Percentiles rank a stretch among this genome's conserved stretches.
These are phyloP conservation scores for Penicillium roqueforti DNA, from an alignment of 495 filamentous ascomycete species.

Conservation along the genomic window DNA sequence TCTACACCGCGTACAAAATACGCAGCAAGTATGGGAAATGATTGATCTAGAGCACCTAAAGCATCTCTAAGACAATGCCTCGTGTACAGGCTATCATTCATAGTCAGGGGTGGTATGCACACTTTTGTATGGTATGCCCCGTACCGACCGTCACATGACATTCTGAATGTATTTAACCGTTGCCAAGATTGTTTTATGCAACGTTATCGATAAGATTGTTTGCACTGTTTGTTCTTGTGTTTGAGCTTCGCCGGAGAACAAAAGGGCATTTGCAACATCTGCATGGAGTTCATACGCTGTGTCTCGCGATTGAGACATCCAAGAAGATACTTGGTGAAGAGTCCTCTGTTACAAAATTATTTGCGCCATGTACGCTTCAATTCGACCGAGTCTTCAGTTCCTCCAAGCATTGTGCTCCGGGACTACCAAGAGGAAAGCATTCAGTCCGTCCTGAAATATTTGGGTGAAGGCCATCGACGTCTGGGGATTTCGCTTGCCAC, in stretches of 20 bases:
- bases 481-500: slow-evolving; percentile 89
- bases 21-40: too few species aligned
- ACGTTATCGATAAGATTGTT: slow-evolving; percentile 35
- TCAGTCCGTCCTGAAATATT: slow-evolving; percentile 68
- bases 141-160: too few species aligned
- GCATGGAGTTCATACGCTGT: slow-evolving; percentile 35
- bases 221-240: slow-evolving; percentile 39
- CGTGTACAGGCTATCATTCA: too few species aligned
- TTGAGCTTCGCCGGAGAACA: background rate
- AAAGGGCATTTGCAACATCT: slow-evolving; percentile 1
- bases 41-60: too few species aligned
- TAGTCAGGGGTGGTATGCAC: too few species aligned
- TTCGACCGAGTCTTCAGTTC: slow-evolving; percentile 24
- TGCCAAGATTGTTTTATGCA: too few species aligned
- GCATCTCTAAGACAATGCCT: too few species aligned
- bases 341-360: background rate
- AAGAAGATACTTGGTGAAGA: slow-evolving; percentile 1
- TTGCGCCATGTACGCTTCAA: slow-evolving; percentile 22
- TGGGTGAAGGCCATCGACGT: slow-evolving; percentile 71
- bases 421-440: slow-evolving; percentile 89
- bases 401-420: slow-evolving; percentile 54
- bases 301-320: slow-evolving; percentile 16
- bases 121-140: too few species aligned
- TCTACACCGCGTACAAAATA: too few species aligned
- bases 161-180: too few species aligned